Evolutionary conservation across 2,329 filamentous ascomycete species (phyloP).

Genomic region (Huntiella omanensis): DNA sequence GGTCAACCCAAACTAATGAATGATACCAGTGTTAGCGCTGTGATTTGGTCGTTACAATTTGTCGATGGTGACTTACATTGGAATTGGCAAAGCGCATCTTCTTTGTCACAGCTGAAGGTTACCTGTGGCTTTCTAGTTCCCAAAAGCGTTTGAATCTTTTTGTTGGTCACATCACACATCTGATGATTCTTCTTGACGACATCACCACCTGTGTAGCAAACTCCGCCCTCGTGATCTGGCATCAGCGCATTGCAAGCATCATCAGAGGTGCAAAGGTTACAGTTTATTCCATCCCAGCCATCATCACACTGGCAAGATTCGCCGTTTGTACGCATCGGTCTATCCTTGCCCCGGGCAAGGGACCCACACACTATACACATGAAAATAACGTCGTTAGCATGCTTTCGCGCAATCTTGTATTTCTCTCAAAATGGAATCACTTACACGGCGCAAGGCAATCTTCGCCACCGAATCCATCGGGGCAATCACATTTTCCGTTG

Average conservation of each 20-base stretch:
- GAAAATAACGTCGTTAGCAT: constrained; percentile 11
- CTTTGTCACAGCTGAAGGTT: constrained; percentile 75
- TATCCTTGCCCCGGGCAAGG: constrained; percentile 59
- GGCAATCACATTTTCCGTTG: constrained; percentile 85
- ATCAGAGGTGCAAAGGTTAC: constrained; percentile 79
- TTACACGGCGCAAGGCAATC: constrained; percentile 71
- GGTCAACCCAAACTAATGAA: constrained; percentile 70
- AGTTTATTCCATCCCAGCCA: constrained; percentile 94
- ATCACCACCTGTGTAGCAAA: constrained; percentile 82
- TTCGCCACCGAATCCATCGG: constrained; percentile 80
- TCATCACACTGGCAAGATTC: constrained; percentile 69
- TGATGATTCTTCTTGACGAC: constrained; percentile 91
- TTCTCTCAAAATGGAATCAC: constrained; percentile 14
- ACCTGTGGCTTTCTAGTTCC: constrained; percentile 77
- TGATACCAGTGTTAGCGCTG: neutral
- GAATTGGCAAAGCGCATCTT: constrained; percentile 68
- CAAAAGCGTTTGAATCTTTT: constrained; percentile 74
- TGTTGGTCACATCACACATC: constrained; percentile 93
- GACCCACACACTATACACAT: constrained; percentile 55
- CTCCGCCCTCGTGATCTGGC: constrained; percentile 60
- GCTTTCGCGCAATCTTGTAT: neutral
- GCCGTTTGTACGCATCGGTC: constrained; percentile 48
- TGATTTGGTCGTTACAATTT: neutral
- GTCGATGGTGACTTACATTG: constrained; percentile 45
- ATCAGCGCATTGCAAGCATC: constrained; percentile 76